Evolutionary conservation across 2,329 filamentous ascomycete species (phyloP).

Genomic region (Neonectria faginata): DNA sequence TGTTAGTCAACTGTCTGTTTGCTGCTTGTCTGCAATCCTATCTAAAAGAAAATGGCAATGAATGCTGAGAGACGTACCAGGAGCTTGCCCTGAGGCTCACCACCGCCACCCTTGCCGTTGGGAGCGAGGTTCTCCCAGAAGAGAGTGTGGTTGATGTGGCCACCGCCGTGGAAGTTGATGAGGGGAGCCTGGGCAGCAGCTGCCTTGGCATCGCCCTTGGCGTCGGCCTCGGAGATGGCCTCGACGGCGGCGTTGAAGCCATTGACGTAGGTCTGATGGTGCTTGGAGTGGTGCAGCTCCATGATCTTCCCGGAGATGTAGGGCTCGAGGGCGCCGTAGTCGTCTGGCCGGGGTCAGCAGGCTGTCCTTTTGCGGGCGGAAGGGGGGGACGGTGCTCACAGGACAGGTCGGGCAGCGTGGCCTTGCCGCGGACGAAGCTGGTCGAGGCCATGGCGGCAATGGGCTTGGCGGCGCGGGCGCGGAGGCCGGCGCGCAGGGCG

Average conservation of each 20-base stretch:
- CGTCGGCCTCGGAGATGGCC: conserved; percentile 74
- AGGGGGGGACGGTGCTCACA: conserved; percentile 54
- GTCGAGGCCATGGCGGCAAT: conserved; percentile 75
- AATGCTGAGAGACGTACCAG: conserved; percentile 54
- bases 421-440: conserved; percentile 87
- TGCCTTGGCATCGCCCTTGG: conserved; percentile 68
- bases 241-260: conserved; percentile 85
- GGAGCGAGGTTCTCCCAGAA: conserved; percentile 88
- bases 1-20: conserved; percentile 6
- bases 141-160: conserved; percentile 87
- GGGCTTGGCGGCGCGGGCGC: conserved; percentile 72
- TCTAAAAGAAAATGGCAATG: not conserved
- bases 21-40: no score
- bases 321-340: conserved; percentile 94
- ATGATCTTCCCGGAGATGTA: conserved; percentile 90
- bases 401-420: conserved; percentile 89
- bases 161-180: conserved; percentile 85
- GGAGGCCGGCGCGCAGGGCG: conserved; percentile 76
- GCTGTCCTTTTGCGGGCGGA: not conserved
- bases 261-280: conserved; percentile 94
- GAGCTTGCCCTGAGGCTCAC: conserved; percentile 72
- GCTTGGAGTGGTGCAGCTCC: conserved; percentile 94
- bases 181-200: conserved; percentile 63
- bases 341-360: conserved; percentile 69
- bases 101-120: conserved; percentile 69